These are phyloP conservation scores for Neurospora sp. DNA, from an alignment of 495 filamentous ascomycete genomes.

Conservation along the genomic window DNA sequence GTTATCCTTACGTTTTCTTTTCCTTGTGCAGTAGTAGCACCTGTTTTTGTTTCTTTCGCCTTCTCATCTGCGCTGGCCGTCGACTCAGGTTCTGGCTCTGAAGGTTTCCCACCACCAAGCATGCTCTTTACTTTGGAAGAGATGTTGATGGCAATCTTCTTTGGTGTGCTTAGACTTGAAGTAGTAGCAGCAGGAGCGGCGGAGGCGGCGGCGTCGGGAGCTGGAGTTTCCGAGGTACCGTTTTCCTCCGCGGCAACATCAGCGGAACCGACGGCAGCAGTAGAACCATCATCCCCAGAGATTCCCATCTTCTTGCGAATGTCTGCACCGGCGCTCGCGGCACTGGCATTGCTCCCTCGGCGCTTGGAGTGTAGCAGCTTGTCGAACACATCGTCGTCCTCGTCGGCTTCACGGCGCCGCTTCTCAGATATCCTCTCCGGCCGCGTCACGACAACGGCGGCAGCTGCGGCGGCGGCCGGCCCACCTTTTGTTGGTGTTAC, in stretches of 20 bases:
- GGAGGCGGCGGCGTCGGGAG: conserved; percentile 3
- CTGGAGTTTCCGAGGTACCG: conserved; percentile 15
- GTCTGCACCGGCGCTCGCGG: not conserved
- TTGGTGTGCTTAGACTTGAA: conserved; percentile 11
- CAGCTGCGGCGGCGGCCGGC: conserved; percentile 24
- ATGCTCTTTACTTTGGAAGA: conserved; percentile 24
- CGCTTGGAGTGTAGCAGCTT: conserved; percentile 64
- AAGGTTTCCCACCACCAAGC: not conserved
- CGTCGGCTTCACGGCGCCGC: conserved; percentile 69
- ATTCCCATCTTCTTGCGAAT: conserved; percentile 18
- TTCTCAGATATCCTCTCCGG: conserved; percentile 84
- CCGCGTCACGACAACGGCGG: conserved; percentile 31
- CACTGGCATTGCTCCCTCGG: conserved; percentile 40
- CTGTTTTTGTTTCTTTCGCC: not conserved
- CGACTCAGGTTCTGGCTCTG: not conserved
- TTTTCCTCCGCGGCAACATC: not conserved
- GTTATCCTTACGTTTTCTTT: not conserved
- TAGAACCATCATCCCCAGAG: conserved; percentile 14
- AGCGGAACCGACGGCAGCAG: not conserved
- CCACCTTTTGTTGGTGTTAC: conserved; percentile 3
- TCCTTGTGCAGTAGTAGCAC: not conserved
- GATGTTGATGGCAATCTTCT: conserved; percentile 39
- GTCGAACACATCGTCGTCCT: conserved; percentile 72
- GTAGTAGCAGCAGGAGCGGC: not conserved
- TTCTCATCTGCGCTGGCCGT: not conserved